Evolutionary conservation across 176 grass and related monocot genomes (phyloP).

Genomic region (Bolboschoenus planiculmis): DNA sequence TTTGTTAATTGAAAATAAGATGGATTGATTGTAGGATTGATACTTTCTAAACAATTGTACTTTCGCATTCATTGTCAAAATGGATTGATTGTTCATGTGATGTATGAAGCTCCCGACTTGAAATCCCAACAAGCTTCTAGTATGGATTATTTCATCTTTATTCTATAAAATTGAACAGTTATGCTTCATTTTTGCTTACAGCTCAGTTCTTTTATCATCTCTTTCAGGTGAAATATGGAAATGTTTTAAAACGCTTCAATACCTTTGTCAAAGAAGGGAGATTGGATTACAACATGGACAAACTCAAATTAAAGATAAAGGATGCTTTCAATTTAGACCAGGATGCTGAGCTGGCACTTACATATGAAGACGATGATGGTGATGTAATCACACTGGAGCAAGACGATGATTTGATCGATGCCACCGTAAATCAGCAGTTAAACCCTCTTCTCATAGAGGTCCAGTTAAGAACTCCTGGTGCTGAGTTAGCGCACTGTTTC

Average conservation of each 20-base stretch:
- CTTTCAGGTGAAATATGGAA: constrained; percentile 76
- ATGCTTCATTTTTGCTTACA: neutral
- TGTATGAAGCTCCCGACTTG: neutral
- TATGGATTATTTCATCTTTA: neutral
- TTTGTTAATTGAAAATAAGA: neutral
- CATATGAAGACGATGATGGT: constrained; percentile 70
- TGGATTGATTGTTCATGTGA: neutral
- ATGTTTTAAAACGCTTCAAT: constrained; percentile 65
- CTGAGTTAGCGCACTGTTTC: neutral
- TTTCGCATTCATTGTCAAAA: neutral
- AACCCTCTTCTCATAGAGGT: constrained; percentile 82
- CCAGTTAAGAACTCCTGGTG: constrained; percentile 34
- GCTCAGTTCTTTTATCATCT: neutral
- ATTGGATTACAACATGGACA: constrained; percentile 42
- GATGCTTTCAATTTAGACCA: constrained; percentile 50
- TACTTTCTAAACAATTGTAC: neutral
- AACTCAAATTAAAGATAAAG: constrained; percentile 50
- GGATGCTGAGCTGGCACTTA: constrained; percentile 47
- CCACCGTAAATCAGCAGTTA: constrained; percentile 61
- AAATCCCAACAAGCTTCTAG: neutral
- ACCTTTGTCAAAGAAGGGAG: constrained; percentile 28
- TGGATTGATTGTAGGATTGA: neutral
- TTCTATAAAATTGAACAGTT: neutral
- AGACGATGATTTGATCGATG: constrained; percentile 75
- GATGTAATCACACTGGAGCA: constrained; percentile 67